Conservation (phyloP, 1,139 yeast genomes). For the Saccharomyces hybrid region DNA sequence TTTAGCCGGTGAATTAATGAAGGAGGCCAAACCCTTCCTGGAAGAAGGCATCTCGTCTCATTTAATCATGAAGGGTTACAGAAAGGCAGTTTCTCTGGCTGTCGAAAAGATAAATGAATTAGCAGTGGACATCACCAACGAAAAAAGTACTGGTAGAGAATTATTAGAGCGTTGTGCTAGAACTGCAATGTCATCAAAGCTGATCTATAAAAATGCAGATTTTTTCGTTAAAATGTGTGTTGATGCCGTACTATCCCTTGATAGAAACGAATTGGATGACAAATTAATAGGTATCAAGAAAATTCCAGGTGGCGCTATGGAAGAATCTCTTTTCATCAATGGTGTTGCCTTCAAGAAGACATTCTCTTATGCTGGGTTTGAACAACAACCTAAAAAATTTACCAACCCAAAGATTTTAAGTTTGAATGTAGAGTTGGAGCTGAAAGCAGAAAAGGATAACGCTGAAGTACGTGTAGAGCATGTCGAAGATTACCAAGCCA, state of each 20-base stretch:
- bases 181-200: slow-evolving; percentile 95
- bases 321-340: slow-evolving; percentile 77
- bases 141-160: slow-evolving; percentile 42
- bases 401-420: slow-evolving; percentile 72
- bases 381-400: slow-evolving; percentile 91
- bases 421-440: slow-evolving; percentile 86
- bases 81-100: slow-evolving; percentile 74
- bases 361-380: slow-evolving; percentile 95
- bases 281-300: slow-evolving; percentile 88
- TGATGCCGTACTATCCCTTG: slow-evolving; percentile 84
- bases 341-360: slow-evolving; percentile 98
- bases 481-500: slow-evolving; percentile 88
- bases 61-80: slow-evolving; percentile 77
- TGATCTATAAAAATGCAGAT: slow-evolving; percentile 75
- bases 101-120: slow-evolving; percentile 64
- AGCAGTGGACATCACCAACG: slow-evolving; percentile 56
- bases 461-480: slow-evolving; percentile 98
- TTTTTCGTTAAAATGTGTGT: slow-evolving; percentile 96
- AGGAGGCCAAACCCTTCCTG: slow-evolving; percentile 80
- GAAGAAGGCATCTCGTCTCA: slow-evolving; percentile 95
- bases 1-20: slow-evolving; percentile 87
- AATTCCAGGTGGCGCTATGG: slow-evolving; percentile 95
- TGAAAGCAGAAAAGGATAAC: slow-evolving; percentile 96
- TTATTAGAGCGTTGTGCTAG: slow-evolving; percentile 87
- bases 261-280: slow-evolving; percentile 79